phyloP scores from a whole-genome alignment of 495 filamentous ascomycete species.

The Penicillium desertorum region DNA sequence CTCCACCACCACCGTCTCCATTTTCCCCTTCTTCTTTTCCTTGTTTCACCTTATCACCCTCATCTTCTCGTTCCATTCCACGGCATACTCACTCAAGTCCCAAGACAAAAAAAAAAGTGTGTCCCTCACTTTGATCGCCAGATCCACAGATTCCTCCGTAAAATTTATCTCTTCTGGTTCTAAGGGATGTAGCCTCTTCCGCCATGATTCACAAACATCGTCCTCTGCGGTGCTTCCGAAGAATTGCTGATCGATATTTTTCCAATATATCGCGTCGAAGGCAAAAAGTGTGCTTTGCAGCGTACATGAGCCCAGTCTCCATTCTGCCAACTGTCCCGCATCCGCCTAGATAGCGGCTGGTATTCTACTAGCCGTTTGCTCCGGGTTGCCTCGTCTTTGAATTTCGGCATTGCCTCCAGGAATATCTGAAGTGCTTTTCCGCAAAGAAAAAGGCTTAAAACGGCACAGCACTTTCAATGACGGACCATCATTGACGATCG shows the following conservation, averaged over 20 bases:
- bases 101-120: conserved; percentile 18
- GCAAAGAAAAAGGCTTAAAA: too few species aligned
- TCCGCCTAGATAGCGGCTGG: too few species aligned
- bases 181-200: conserved; percentile 14
- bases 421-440: too few species aligned
- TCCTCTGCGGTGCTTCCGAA: background rate
- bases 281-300: conserved; percentile 14
- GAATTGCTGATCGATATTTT: conserved; percentile 18
- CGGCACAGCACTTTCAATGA: too few species aligned
- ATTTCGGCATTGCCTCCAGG: too few species aligned
- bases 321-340: too few species aligned
- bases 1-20: too few species aligned
- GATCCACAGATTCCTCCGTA: conserved; percentile 15
- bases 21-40: too few species aligned
- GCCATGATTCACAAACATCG: conserved; percentile 4
- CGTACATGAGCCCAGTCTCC: background rate
- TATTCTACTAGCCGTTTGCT: too few species aligned
- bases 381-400: too few species aligned
- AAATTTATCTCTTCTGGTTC: conserved; percentile 6
- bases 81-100: conserved; percentile 19
- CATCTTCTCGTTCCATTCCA: conserved; percentile 1
- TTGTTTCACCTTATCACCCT: background rate
- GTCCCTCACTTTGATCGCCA: conserved; percentile 15
- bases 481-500: too few species aligned
- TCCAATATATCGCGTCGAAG: conserved; percentile 20